Conservation (phyloP, 1,284 basidiomycete species). For the Cutaneotrichosporon sp. region DNA sequence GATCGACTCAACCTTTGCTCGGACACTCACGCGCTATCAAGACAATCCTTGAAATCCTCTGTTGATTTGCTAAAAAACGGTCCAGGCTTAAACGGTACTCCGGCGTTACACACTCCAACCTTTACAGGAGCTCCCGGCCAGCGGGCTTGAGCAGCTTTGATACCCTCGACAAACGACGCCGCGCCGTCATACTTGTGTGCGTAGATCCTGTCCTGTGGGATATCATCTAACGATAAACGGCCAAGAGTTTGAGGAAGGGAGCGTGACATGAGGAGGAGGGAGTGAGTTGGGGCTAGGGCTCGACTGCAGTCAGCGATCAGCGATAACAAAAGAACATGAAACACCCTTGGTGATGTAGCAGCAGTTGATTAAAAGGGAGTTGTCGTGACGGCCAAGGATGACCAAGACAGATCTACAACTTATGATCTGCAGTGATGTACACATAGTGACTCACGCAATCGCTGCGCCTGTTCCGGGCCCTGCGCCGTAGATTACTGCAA, state of each 20-base stretch:
- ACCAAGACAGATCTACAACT: not conserved
- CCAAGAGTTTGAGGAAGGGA: conserved; percentile 42
- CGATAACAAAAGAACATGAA: too few species aligned
- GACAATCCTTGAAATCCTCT: conserved; percentile 33
- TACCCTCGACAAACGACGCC: conserved; percentile 32
- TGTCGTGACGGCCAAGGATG: not conserved
- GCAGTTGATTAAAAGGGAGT: too few species aligned
- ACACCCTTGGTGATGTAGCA: too few species aligned
- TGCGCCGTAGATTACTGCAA: conserved; percentile 47
- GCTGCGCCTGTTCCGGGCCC: conserved; percentile 44
- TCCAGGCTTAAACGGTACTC: conserved; percentile 34
- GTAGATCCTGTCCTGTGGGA: conserved; percentile 31
- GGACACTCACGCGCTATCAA: conserved; percentile 40
- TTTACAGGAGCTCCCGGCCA: conserved; percentile 42
- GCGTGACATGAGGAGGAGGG: conserved; percentile 48
- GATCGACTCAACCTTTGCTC: not conserved
- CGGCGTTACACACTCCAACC: conserved; percentile 47
- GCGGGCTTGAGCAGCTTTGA: conserved; percentile 33
- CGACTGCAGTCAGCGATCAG: conserved; percentile 21
- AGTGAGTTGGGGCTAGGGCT: conserved; percentile 43
- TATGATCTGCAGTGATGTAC: not conserved
- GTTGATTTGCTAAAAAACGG: conserved; percentile 39
- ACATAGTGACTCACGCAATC: conserved; percentile 26
- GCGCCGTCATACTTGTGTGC: conserved; percentile 38
- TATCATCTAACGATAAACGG: conserved; percentile 30